Base-by-base conservation (phyloP, 768 basidiomycete species). In the Leccinum boreale region DNA sequence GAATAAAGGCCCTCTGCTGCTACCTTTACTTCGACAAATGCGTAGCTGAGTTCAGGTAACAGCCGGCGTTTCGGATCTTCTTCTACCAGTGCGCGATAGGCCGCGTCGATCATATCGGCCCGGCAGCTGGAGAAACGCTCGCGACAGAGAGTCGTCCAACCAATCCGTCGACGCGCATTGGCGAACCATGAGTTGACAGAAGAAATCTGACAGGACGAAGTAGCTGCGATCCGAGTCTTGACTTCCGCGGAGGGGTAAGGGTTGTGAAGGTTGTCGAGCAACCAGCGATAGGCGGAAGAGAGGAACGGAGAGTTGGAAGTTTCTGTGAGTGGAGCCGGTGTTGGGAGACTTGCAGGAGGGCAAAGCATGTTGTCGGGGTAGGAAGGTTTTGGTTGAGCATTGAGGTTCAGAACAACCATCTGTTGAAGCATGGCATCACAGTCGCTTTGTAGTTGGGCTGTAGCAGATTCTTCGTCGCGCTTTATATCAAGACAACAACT, bases 161-260 rank as follows among this genome's bases (percentile, higher is more conserved):
- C 83, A 0, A 84, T 83, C 0, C 81, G 76, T 21, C 77, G 78
- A 1, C 83, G 76, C 1, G 69, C 72, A 8, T 78, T 76, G 19
- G 74, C 60, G 31, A 84, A 85, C 84, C 84, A 84, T 0, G 65
- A 60, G 39, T 77, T 76, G 45, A 85, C 52, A 0, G 74, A 72
- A 45, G 65, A 59, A 0, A 59, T 11, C 63, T 72, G 3, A 57
- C 21, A 10, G 61, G 59, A 24, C 33, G 62, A 70, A 0, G 66
- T 61, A 0, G 75, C 65, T 4, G 65, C 62, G 0, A 66, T 50
- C 0, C 12, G 55, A 2, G 76, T 60, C 44, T 76, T 19, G 68
- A 54, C 14, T 68, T 65, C 17, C 4, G 58, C 0, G 5, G 74
- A 61, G 0, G 84, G 84, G 55, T 85, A 85, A 0, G 84, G 84